These are phyloP conservation scores for Populus hybrid DNA, from an alignment of 441 rosid genomes.

Conservation along the genomic window DNA sequence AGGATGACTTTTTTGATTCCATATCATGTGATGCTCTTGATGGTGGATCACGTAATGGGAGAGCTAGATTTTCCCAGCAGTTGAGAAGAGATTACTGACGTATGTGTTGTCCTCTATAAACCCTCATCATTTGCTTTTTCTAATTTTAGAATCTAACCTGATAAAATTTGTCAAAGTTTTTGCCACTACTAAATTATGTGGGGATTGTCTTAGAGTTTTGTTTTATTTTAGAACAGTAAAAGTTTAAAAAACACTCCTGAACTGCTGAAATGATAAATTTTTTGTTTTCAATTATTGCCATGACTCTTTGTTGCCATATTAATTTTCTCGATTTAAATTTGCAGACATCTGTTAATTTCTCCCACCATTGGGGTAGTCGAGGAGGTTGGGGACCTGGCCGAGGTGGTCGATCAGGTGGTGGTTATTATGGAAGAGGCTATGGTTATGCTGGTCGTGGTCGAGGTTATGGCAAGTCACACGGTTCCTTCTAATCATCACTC, in stretches of 20 bases:
- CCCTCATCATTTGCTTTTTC: background rate
- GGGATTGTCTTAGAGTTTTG: background rate
- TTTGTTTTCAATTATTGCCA: background rate
- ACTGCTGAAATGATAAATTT: background rate
- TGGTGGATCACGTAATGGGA: background rate
- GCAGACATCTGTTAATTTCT: constrained; percentile 54
- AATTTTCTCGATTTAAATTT: background rate
- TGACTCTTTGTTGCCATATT: background rate
- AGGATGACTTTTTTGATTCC: constrained; percentile 77
- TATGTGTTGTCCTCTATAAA: background rate
- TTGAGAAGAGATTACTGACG: background rate
- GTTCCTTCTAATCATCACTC: background rate
- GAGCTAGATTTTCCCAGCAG: background rate
- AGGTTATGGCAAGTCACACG: constrained; percentile 17
- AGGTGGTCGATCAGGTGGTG: constrained; percentile 36
- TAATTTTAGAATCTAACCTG: background rate
- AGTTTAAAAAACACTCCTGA: background rate
- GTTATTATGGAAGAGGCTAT: constrained; percentile 32
- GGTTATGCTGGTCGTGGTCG: constrained; percentile 26
- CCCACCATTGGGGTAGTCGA: constrained; percentile 42
- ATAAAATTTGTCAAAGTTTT: background rate
- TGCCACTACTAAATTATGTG: background rate
- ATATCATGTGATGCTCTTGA: constrained; percentile 43
- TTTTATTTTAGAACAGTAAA: background rate
- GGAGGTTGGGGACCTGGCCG: constrained; percentile 33